Conservation (phyloP, 768 basidiomycete species). For the Erythrobasidium yunnanense region DNA sequence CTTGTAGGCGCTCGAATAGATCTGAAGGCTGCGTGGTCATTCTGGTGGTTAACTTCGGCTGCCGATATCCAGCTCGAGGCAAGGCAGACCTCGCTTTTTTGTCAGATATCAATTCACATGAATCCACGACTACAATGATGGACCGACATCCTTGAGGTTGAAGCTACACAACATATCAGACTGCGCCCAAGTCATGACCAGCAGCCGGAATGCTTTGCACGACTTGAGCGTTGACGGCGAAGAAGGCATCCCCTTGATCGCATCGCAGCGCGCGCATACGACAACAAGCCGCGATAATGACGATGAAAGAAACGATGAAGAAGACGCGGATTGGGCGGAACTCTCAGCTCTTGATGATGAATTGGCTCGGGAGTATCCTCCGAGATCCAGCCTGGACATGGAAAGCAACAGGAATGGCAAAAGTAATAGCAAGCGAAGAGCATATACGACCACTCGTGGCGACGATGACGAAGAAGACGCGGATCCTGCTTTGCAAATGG, state of each 20-base stretch:
- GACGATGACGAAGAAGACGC: constrained; percentile 13
- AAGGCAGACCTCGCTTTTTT: too few species aligned
- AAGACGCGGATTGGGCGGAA: neutral
- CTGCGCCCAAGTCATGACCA: neutral
- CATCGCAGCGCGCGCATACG: neutral
- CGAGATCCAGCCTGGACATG: neutral
- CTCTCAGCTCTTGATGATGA: neutral
- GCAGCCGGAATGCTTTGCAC: neutral
- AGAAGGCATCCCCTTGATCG: constrained; percentile 6
- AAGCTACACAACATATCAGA: too few species aligned
- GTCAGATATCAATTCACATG: neutral
- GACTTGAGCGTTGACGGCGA: neutral
- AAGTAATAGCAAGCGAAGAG: neutral
- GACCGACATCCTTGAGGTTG: neutral
- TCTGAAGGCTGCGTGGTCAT: too few species aligned
- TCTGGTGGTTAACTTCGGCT: too few species aligned
- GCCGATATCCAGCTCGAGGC: too few species aligned
- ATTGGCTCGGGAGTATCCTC: neutral
- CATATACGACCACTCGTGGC: neutral
- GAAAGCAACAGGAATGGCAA: neutral
- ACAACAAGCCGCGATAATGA: neutral
- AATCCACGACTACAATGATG: neutral
- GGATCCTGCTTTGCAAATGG: constrained; percentile 8
- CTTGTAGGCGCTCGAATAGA: too few species aligned
- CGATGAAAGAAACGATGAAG: neutral